These are phyloP conservation scores for Sarocladium brachiariae DNA, from an alignment of 2,329 filamentous ascomycete genomes.

Conservation along the genomic window DNA sequence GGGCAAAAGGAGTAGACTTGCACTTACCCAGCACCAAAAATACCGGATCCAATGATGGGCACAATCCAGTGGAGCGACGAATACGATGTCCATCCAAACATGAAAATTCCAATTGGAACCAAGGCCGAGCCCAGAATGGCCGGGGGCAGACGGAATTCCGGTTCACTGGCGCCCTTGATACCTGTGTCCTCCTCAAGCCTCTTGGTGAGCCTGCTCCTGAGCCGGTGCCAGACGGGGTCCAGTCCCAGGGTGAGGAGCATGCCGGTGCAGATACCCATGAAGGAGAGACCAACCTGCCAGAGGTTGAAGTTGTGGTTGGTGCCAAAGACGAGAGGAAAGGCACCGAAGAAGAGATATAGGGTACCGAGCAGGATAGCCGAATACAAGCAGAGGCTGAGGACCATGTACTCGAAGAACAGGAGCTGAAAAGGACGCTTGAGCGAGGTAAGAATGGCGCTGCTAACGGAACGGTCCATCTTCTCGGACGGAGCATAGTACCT, in stretches of 20 bases:
- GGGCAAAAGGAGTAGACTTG: neutral
- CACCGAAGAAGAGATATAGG: slow-evolving; percentile 85
- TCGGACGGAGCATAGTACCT: slow-evolving; percentile 74
- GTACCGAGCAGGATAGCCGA: slow-evolving; percentile 82
- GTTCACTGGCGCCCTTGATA: slow-evolving; percentile 58
- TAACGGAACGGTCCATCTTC: slow-evolving; percentile 60
- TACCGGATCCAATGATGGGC: slow-evolving; percentile 63
- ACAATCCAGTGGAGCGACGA: slow-evolving; percentile 68
- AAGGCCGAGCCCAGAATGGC: slow-evolving; percentile 68
- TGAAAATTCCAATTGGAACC: slow-evolving; percentile 76
- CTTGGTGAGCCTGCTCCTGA: slow-evolving; percentile 51
- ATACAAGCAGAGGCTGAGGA: slow-evolving; percentile 71
- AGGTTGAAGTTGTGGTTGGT: slow-evolving; percentile 68
- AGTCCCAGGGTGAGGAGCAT: slow-evolving; percentile 58
- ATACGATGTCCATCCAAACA: slow-evolving; percentile 83
- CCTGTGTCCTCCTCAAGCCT: slow-evolving; percentile 45
- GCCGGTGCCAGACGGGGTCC: slow-evolving; percentile 59
- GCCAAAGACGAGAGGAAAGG: slow-evolving; percentile 73
- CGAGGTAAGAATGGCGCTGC: slow-evolving; percentile 50
- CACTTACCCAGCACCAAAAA: slow-evolving; percentile 68
- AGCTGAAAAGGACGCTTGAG: slow-evolving; percentile 71
- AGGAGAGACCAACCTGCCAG: slow-evolving; percentile 74
- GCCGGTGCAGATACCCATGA: slow-evolving; percentile 63
- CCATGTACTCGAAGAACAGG: slow-evolving; percentile 78
- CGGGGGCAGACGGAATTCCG: slow-evolving; percentile 78